Conservation (phyloP, 306 rosid genomes). For the Crataegus laevigata region DNA sequence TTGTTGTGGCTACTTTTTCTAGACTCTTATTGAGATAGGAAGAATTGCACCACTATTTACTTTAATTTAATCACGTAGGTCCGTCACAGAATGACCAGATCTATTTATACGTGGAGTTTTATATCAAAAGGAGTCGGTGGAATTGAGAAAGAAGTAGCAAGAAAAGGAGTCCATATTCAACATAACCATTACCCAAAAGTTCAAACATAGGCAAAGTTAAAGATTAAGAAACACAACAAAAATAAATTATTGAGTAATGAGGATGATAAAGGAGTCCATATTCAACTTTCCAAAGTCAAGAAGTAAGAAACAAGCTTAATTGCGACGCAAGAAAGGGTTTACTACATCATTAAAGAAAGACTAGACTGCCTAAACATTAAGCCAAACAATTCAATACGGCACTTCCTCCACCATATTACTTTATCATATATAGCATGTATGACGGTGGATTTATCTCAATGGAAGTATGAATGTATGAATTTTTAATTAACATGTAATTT, state of each 20-base stretch:
- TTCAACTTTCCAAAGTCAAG: neutral
- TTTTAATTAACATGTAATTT: too few relatives aligned
- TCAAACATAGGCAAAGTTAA: neutral
- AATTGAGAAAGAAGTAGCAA: too few relatives aligned
- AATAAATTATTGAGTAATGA: neutral
- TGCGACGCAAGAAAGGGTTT: neutral
- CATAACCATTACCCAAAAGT: neutral
- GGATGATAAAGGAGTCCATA: neutral
- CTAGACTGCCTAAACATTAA: neutral
- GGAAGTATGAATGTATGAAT: neutral
- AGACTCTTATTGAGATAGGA: too few relatives aligned
- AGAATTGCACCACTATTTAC: too few relatives aligned
- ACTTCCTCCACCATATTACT: neutral
- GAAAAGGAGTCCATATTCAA: too few relatives aligned
- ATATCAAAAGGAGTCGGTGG: too few relatives aligned
- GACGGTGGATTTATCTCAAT: neutral
- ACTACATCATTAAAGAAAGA: neutral
- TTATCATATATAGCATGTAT: neutral
- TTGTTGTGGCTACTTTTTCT: too few relatives aligned
- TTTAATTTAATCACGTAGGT: too few relatives aligned
- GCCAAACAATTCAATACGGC: neutral
- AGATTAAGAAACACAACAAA: neutral
- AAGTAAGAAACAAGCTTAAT: neutral
- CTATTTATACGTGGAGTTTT: too few relatives aligned
- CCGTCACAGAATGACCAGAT: too few relatives aligned